phyloP scores from a whole-genome alignment of 2,329 filamentous ascomycete genomes.

The Phialophora macrospora region DNA sequence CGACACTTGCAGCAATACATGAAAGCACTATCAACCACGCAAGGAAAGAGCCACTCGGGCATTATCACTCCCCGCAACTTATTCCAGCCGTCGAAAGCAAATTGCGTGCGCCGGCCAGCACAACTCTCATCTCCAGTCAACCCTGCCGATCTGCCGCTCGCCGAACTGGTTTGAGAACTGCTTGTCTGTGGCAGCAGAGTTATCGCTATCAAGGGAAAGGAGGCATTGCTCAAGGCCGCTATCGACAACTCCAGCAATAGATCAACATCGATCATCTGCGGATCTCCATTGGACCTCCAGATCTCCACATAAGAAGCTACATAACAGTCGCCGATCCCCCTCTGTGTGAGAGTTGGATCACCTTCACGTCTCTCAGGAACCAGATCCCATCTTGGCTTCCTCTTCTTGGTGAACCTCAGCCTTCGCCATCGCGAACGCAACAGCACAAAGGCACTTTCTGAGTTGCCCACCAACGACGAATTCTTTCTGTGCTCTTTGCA shows the following conservation, averaged over 20 bases:
- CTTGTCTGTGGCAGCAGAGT: slow-evolving; percentile 23
- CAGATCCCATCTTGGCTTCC: slow-evolving; percentile 20
- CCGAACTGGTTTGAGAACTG: slow-evolving; percentile 33
- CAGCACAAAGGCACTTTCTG: not conserved
- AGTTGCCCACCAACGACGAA: not conserved
- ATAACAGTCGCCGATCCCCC: slow-evolving; percentile 39
- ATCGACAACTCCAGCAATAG: slow-evolving; percentile 35
- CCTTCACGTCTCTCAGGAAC: slow-evolving; percentile 26
- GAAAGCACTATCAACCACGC: not conserved
- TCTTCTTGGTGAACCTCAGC: slow-evolving; percentile 6
- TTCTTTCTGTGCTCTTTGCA: slow-evolving; percentile 1
- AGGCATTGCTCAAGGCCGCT: slow-evolving; percentile 32
- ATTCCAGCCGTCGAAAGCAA: slow-evolving; percentile 20
- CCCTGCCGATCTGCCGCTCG: slow-evolving; percentile 37
- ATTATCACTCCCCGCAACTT: slow-evolving; percentile 6
- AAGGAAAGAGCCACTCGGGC: not conserved
- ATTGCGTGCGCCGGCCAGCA: slow-evolving; percentile 13
- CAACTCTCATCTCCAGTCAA: slow-evolving; percentile 25
- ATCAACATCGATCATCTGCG: slow-evolving; percentile 33
- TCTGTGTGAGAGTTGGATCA: slow-evolving; percentile 23
- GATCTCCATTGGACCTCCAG: slow-evolving; percentile 31
- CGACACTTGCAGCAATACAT: not conserved
- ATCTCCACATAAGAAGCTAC: slow-evolving; percentile 34
- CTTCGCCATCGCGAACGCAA: slow-evolving; percentile 1
- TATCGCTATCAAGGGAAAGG: slow-evolving; percentile 35